Evolutionary conservation across 2,329 filamentous ascomycete species (phyloP).

Genomic region (Ciborinia camelliae): DNA sequence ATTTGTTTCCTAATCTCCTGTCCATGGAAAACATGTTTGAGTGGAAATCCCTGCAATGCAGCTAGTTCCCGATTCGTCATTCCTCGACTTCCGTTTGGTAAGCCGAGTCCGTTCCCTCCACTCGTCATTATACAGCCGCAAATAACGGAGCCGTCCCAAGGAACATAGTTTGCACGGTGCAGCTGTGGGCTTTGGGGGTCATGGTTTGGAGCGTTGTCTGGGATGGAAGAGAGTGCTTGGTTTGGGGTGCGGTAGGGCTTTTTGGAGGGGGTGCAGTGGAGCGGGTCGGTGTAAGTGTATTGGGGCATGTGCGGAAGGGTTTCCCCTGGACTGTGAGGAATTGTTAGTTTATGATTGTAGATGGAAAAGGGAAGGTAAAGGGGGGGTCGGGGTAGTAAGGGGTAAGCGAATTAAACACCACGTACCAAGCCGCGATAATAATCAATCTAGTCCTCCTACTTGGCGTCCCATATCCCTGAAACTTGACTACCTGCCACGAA

Average conservation of each 20-base stretch:
- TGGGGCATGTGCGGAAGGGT: conserved; percentile 60
- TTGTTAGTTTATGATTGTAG: not conserved
- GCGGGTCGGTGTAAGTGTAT: conserved; percentile 52
- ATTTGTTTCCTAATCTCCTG: conserved; percentile 58
- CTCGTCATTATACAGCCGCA: conserved; percentile 60
- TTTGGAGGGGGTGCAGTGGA: conserved; percentile 41
- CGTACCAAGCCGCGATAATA: conserved; percentile 49
- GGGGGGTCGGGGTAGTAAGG: no score
- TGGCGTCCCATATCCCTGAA: conserved; percentile 42
- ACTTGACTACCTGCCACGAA: conserved; percentile 58
- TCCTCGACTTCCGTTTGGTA: conserved; percentile 59
- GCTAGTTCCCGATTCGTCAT: conserved; percentile 68
- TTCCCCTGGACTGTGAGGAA: conserved; percentile 61
- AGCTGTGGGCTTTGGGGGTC: conserved; percentile 22
- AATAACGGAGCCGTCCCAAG: conserved; percentile 46
- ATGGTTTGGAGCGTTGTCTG: conserved; percentile 42
- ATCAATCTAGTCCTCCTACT: conserved; percentile 43
- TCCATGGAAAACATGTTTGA: conserved; percentile 52
- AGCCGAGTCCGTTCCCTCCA: conserved; percentile 53
- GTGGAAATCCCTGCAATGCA: conserved; percentile 65
- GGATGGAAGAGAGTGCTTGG: conserved; percentile 29
- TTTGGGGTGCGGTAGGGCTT: conserved; percentile 45
- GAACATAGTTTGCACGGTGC: conserved; percentile 5
- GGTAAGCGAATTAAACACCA: no score
- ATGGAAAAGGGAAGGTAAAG: no score